A percentile compares a stretch with the other conserved stretches of the same genome.
Evolutionary conservation across 495 filamentous ascomycete genomes (phyloP).

Genomic region (Neurospora sp.): DNA sequence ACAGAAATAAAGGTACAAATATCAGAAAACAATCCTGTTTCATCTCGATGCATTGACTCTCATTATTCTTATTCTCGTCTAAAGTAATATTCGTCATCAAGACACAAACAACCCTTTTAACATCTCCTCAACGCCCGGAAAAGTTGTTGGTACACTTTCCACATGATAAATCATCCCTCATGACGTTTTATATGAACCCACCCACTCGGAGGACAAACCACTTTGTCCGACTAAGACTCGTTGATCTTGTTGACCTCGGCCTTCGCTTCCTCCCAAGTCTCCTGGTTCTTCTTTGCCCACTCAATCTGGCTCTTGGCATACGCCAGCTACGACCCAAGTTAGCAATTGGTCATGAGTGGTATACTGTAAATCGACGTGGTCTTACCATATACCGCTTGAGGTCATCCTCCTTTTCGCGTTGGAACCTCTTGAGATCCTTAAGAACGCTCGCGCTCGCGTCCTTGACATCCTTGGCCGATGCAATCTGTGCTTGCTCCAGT

Average conservation of each 20-base stretch:
- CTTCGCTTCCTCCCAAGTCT: slow-evolving; percentile 91
- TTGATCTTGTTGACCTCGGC: slow-evolving; percentile 88
- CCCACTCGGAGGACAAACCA: background rate
- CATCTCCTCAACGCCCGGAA: background rate
- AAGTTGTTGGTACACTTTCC: background rate
- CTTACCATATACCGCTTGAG: slow-evolving; percentile 90
- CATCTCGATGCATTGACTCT: background rate
- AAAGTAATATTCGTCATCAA: background rate
- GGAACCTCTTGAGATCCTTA: slow-evolving; percentile 84
- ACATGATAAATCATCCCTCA: background rate
- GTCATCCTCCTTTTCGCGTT: slow-evolving; percentile 89
- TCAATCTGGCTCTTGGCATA: slow-evolving; percentile 93
- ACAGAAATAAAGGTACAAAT: background rate
- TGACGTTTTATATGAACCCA: background rate
- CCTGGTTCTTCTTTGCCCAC: slow-evolving; percentile 96
- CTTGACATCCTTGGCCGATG: slow-evolving; percentile 80
- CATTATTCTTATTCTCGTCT: background rate
- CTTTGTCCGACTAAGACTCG: slow-evolving; percentile 23
- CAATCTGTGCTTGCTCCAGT: slow-evolving; percentile 81
- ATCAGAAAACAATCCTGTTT: background rate
- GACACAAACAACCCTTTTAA: background rate
- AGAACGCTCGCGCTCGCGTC: slow-evolving; percentile 80
- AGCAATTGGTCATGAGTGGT: background rate
- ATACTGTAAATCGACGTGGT: slow-evolving; percentile 2
- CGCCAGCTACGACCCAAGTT: slow-evolving; percentile 53